Base-by-base conservation (phyloP, 352 stramenopile species). In the Pelagophyceae sp. region DNA sequence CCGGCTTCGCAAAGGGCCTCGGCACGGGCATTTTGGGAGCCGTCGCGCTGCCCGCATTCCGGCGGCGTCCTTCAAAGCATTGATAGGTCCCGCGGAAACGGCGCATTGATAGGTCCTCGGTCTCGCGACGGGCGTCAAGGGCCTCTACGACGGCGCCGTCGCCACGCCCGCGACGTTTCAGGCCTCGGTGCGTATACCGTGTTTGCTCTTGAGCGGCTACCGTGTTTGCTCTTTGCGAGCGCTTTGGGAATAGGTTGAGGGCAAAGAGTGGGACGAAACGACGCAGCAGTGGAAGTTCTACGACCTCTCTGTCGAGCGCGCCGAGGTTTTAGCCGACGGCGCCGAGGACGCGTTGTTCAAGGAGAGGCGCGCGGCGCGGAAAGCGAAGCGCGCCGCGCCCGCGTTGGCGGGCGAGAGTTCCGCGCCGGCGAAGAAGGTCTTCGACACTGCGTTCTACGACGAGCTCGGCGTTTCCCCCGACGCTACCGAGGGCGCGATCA, bases 401-500 rank as follows among this genome's bases (percentile, higher is more conserved):
- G 11, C 11, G 11, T 23, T 54, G 45, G 45, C 45, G 45, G 45
- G 23, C 11, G 23, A 54, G 45, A 54, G 45, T 54, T 11, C 11
- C 23, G 23, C 45, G 11, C 23, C 45, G 45, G 23, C 45, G 45
- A 54, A 54, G 23, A 54, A 54, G 45, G 45, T 54, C 45, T 23
- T 23, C 86, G 92, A 95, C 83, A 89, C 91, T 23, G 95, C 95
- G 81, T 87, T 95, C 65, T 99, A 99, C 86, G 93, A 95, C 81
- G 95, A 93, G n/a, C 83, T 96, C 27, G 89, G 87, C n/a, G 83
- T 96, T 1, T 75, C 76, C 0, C 77, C 85, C 54, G 89, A 89
- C 67, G 93, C 94, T 6, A 90, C 88, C 1, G 88, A 95, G 50
- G 85, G 85, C 0, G 94, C 99, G 80, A 98, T 99, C 78, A 99